phyloP scores from a whole-genome alignment of 139 green algal species.

The Marvania coccoides region DNA sequence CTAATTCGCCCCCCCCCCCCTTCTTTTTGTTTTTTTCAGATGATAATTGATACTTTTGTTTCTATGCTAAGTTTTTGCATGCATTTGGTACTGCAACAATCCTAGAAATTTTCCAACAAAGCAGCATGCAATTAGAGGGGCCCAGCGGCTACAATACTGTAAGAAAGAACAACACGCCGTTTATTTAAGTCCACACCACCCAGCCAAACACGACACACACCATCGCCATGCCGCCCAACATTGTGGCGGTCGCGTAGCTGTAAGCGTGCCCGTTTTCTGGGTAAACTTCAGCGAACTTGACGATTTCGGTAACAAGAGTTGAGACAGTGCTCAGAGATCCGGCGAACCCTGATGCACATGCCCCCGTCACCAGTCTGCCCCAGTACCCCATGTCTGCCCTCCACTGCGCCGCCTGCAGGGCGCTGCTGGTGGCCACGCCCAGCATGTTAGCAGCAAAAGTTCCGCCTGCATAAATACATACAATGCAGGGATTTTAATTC shows the following conservation, averaged over 20 bases:
- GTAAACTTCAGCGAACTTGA: slow-evolving; percentile 17
- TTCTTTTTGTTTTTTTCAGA: too few relatives aligned
- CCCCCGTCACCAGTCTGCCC: slow-evolving; percentile 6
- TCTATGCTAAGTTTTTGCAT: too few relatives aligned
- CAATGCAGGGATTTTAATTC: too few relatives aligned
- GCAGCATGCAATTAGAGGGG: too few relatives aligned
- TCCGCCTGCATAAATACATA: too few relatives aligned
- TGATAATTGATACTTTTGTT: too few relatives aligned
- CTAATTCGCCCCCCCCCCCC: too few relatives aligned
- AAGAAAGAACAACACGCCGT: not conserved
- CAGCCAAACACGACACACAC: slow-evolving; percentile 30
- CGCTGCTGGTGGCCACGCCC: slow-evolving; percentile 43
- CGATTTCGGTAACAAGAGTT: slow-evolving; percentile 72
- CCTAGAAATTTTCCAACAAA: too few relatives aligned
- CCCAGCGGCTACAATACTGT: too few relatives aligned
- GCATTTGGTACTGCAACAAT: too few relatives aligned
- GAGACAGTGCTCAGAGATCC: slow-evolving; percentile 74
- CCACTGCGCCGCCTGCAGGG: slow-evolving; percentile 18
- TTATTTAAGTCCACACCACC: slow-evolving; percentile 16
- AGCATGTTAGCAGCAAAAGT: slow-evolving; percentile 69
- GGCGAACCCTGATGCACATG: slow-evolving; percentile 44
- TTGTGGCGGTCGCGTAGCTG: slow-evolving; percentile 19
- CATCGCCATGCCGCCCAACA: slow-evolving; percentile 6
- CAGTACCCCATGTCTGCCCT: slow-evolving; percentile 18
- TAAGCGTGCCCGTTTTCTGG: slow-evolving; percentile 33